Evolutionary conservation across 192 early-diverging fungal genomes (phyloP), one percentile per base, ranked within the genome.

Genomic region (Coemansia sp.): DNA sequence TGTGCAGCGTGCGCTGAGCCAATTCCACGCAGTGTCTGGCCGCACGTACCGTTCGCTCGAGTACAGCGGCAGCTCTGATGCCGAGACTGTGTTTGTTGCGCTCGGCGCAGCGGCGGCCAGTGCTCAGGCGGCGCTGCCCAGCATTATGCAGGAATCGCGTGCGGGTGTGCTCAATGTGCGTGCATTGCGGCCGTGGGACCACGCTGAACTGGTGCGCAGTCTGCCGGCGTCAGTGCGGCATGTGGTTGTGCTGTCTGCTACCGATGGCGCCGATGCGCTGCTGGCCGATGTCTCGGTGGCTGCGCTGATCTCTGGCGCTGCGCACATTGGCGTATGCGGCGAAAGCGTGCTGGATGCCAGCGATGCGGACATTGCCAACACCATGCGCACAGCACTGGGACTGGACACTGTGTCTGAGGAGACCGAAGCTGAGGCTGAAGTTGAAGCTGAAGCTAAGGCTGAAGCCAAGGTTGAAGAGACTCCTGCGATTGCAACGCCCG

Each of bases 121-220:
- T 47, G 83, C 86, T 43, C 69, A 86, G 53, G 50, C 82, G 15
- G 82, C 87, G 22, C 84, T 91, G 32, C 64, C 75, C 9, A 59
- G 58, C 27, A 58, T 87, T 4, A 45, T 76, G 37, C 63, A 66
- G 45, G 32, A 70, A 50, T 38, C 38, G 62, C 47, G 83, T 22
- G 79, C 89, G 29, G 95, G 94, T 27, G 76, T 93, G 24, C 77
- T 98, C 45, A 86, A 84, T 47, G 86, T 93, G 39, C 89, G 94
- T 47, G 72, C 90, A 8, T 86, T 88, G 73, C 84, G 95, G 19
- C 95, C 95, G 11, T 98, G 94, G 94, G 88, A 86, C 22, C 85
- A 87, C 41, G 66, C 72, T 15, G 84, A 90, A 66, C 88, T 98
- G 52, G 64, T 91, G 15, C 80, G 69, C 21, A 83, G 79, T 9